phyloP scores from a whole-genome alignment of 2,329 filamentous ascomycete genomes.

The Arthrobotrys sinensis region DNA sequence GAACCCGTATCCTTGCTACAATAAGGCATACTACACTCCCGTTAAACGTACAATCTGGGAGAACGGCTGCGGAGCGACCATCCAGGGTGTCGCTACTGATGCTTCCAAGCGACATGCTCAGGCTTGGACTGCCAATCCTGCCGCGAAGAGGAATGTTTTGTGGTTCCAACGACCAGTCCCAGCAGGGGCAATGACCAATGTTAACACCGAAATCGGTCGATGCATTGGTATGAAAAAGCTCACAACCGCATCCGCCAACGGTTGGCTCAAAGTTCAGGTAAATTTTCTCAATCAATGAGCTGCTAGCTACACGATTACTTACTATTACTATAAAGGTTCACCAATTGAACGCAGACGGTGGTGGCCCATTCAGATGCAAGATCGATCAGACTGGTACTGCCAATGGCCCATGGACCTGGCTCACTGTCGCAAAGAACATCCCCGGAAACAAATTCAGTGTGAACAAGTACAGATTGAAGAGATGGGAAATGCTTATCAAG shows the following conservation, averaged over 20 bases:
- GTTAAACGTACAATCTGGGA: background rate
- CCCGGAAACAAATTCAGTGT: constrained; percentile 20
- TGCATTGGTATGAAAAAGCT: background rate
- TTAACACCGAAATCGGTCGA: background rate
- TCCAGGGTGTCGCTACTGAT: background rate
- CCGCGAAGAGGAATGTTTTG: constrained; percentile 12
- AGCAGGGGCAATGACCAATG: background rate
- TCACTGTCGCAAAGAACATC: constrained; percentile 12
- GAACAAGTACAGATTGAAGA: constrained; percentile 16
- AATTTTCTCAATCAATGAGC: background rate
- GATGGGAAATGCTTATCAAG: constrained; percentile 2
- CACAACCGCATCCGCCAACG: background rate
- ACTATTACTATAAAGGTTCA: background rate
- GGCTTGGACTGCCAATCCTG: background rate
- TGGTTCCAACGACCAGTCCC: constrained; percentile 12
- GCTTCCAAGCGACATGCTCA: background rate
- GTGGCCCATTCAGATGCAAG: constrained; percentile 23
- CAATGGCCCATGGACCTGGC: background rate
- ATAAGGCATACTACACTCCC: constrained; percentile 14
- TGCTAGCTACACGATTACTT: background rate
- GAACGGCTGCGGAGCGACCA: constrained; percentile 22
- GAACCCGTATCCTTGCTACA: constrained; percentile 3
- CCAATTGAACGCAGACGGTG: constrained; percentile 30
- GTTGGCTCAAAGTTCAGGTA: constrained; percentile 13
- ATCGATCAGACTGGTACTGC: constrained; percentile 2